phyloP scores from a whole-genome alignment of 1,139 yeast genomes.

The Suhomyces chickasaworum region DNA sequence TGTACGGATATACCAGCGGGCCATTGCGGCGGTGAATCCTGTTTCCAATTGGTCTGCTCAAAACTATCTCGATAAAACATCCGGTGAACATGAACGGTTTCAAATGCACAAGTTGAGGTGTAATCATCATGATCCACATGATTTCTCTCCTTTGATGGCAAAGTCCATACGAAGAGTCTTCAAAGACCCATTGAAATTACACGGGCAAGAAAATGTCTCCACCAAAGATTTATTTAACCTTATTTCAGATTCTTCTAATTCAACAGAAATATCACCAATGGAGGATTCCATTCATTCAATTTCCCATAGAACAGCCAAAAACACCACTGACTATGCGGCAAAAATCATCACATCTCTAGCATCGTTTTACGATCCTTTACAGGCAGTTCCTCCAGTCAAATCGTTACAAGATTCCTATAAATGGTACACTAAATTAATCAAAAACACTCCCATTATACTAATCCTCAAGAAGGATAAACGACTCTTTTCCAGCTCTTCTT shows the following conservation, averaged over 20 bases:
- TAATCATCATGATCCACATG: constrained; percentile 20
- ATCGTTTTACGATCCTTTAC: constrained; percentile 26
- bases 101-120: constrained; percentile 23
- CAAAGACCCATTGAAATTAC: constrained; percentile 19
- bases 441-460: constrained; percentile 36
- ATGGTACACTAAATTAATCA: constrained; percentile 34
- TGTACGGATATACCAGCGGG: constrained; percentile 17
- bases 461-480: constrained; percentile 32
- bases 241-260: too few relatives aligned
- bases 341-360: constrained; percentile 24
- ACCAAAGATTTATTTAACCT: constrained; percentile 19
- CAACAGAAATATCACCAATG: neutral
- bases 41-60: constrained; percentile 15
- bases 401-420: constrained; percentile 23
- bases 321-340: constrained; percentile 27
- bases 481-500: constrained; percentile 32
- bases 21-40: constrained; percentile 7
- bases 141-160: constrained; percentile 27
- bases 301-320: constrained; percentile 17
- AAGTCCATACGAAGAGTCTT: constrained; percentile 23
- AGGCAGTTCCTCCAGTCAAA: constrained; percentile 17
- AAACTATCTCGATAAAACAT: constrained; percentile 20
- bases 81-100: constrained; percentile 24
- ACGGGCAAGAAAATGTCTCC: constrained; percentile 16
- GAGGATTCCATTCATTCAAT: constrained; percentile 19